Base-by-base conservation (phyloP, 129 eudicot genomes). In the Rutidosis leptorrhynchoides region DNA sequence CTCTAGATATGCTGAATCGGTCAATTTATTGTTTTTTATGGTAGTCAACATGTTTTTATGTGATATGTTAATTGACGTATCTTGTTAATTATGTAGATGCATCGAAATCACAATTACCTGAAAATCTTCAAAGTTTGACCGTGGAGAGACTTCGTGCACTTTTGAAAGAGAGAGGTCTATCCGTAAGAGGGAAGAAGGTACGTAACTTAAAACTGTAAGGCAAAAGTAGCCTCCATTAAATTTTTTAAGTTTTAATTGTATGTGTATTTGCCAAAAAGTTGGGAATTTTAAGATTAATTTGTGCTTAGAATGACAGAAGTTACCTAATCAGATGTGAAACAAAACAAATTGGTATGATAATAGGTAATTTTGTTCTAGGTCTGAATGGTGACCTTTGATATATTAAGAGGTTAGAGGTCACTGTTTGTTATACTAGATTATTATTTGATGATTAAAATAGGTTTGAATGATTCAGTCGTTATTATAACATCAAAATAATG, bases 61-160 rank as follows among this genome's bases (percentile, higher is more conserved):
- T 65, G 65, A 43, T 22, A 66, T 22, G 29, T 33, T 51, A 11
- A 27, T 3, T 42, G 58, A 27, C n/a, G 26, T 65, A 16, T 27
- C 40, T 64, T 62, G 42, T 7, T 65, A 52, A 27, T 58, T 30
- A 32, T 74, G 84, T 58, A 90, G 97, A 74, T 60, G 82, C 73
- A 60, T 82, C 83, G 23, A 82, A 73, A 67, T 32, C 87, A 16
- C 82, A 81, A 16, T 35, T 62, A 67, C 75, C 76, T 43, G 86
- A 82, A 54, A 80, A 84, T 79, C 80, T 86, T 16, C 95, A 83
- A 72, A 71, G 82, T 71, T 65, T 92, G 81, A 92, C 95, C 0
- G 95, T 83, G 3, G 98, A 92, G 55, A 88, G 83, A 75, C 85
- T 92, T 3, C 95, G 96, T 40, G 85, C 82, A 19, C 82, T 92